These are phyloP conservation scores for Myxozyma geophila DNA, from an alignment of 805 yeast genomes.

Conservation along the genomic window DNA sequence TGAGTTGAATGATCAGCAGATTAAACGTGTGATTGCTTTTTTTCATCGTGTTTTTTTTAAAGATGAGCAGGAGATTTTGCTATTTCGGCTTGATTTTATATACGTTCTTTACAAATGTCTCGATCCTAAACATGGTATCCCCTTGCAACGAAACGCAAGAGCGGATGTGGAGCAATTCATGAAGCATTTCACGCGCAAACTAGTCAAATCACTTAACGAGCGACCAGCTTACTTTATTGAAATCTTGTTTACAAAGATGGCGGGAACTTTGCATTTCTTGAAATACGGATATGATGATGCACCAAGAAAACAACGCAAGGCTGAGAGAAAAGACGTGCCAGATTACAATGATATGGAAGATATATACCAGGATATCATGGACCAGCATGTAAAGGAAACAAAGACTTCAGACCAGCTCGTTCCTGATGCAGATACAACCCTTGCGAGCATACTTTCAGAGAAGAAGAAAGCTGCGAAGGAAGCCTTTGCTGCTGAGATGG, in stretches of 20 bases:
- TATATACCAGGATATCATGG: neutral
- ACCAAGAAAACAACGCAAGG: neutral
- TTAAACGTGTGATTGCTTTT: slow-evolving; percentile 68
- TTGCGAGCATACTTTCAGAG: neutral
- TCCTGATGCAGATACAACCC: neutral
- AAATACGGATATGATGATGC: slow-evolving; percentile 59
- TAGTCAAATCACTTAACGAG: slow-evolving; percentile 53
- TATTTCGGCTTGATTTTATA: slow-evolving; percentile 78
- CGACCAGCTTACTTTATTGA: slow-evolving; percentile 65
- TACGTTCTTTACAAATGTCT: slow-evolving; percentile 57
- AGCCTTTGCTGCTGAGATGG: slow-evolving; percentile 13
- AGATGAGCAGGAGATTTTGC: slow-evolving; percentile 59
- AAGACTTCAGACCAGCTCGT: neutral
- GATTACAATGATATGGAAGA: slow-evolving; percentile 2
- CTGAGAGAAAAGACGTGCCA: neutral
- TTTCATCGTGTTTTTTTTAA: slow-evolving; percentile 72
- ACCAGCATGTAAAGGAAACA: neutral
- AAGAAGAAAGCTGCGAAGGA: neutral
- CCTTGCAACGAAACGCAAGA: slow-evolving; percentile 52
- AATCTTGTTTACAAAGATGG: slow-evolving; percentile 65
- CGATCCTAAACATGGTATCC: slow-evolving; percentile 54
- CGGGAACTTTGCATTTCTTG: slow-evolving; percentile 56
- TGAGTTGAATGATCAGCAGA: slow-evolving; percentile 63
- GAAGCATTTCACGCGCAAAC: slow-evolving; percentile 64
- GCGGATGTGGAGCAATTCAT: slow-evolving; percentile 68